Evolutionary conservation across 768 basidiomycete genomes (phyloP), one percentile per base, ranked within the genome.

Genomic region (Collybiopsis confluens): DNA sequence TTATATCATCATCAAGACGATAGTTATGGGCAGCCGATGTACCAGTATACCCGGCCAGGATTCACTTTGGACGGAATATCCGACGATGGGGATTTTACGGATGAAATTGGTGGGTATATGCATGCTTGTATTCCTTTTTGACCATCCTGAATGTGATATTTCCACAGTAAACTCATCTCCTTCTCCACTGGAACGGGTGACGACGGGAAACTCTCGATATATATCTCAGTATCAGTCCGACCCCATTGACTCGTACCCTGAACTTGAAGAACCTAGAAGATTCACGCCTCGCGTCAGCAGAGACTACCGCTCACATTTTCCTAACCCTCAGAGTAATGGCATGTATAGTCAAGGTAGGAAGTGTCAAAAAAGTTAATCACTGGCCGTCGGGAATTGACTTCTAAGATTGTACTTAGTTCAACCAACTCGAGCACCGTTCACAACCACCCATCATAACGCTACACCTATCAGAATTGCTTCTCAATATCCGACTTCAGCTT

Each of bases 41-140:
- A 41, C 24, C 33, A 44, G 35, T 21, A 15, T 54, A 7, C 30
- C 2, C 18, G 36, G 15, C 48, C 55, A 20, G 8, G 28, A 40
- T 38, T 46, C 20, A 18, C 20, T 45, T 28, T 51, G 24, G 47
- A 58, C 60, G 70, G 60, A 40, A 57, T 64, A 28, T 73, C 68
- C 68, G 68, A 59, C 46, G 54, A 54, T 16, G 52, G 42, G 18
- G 52, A 54, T 15, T 54, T 44, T 16, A 54, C 52, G 23, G 70
- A 70, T 56, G 70, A 67, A 37, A 67, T 66, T 55, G 63, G 72
- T 72, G 58, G 54, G 58, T 73, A 65, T 70, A 70, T 73, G 73
- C 70, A 64, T 59, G 20, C 21, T 30, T 24, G 28, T 44, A n/a
- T 2, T 6, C 3, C 33, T 11, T 28, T n/a, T 13, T 33, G 30